A percentile compares a stretch with the other conserved stretches of the same genome.
phyloP scores from a whole-genome alignment of 2,329 filamentous ascomycete genomes.

The Curvularia lunata region DNA sequence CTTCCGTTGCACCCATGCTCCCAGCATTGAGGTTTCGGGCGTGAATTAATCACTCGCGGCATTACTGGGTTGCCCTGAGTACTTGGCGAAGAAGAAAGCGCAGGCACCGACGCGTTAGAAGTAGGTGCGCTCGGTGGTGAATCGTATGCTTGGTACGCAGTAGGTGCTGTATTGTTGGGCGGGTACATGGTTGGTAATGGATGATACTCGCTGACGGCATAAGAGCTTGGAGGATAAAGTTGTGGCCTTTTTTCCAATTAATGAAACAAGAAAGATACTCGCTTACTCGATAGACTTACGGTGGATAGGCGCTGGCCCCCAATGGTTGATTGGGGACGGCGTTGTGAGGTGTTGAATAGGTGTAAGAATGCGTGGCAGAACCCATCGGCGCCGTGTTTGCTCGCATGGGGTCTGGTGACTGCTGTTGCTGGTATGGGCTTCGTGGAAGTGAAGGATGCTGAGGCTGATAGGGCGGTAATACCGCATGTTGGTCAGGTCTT shows the following conservation, averaged over 20 bases:
- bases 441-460: slow-evolving; percentile 35
- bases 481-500: slow-evolving; percentile 37
- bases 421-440: slow-evolving; percentile 46
- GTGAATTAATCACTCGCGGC: slow-evolving; percentile 71
- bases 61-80: slow-evolving; percentile 36
- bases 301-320: slow-evolving; percentile 43
- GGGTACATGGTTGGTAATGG: slow-evolving; percentile 48
- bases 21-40: slow-evolving; percentile 96
- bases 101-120: slow-evolving; percentile 26
- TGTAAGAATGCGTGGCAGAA: slow-evolving; percentile 37
- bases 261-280: slow-evolving; percentile 1
- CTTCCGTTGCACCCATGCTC: slow-evolving; percentile 96
- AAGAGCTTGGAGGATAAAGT: slow-evolving; percentile 44
- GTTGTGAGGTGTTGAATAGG: slow-evolving; percentile 42
- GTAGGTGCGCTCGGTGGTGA: slow-evolving; percentile 31
- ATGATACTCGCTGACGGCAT: slow-evolving; percentile 43
- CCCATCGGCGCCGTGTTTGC: slow-evolving; percentile 37
- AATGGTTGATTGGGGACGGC: slow-evolving; percentile 38
- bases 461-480: slow-evolving; percentile 42
- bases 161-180: slow-evolving; percentile 39
- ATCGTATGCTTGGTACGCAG: slow-evolving; percentile 44
- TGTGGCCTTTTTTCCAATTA: slow-evolving; percentile 33
- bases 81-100: slow-evolving; percentile 38
- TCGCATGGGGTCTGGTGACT: slow-evolving; percentile 38
- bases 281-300: slow-evolving; percentile 29